These are phyloP conservation scores for Speleostelium caveatum DNA, from an alignment of 78 protist species.

Conservation along the genomic window DNA sequence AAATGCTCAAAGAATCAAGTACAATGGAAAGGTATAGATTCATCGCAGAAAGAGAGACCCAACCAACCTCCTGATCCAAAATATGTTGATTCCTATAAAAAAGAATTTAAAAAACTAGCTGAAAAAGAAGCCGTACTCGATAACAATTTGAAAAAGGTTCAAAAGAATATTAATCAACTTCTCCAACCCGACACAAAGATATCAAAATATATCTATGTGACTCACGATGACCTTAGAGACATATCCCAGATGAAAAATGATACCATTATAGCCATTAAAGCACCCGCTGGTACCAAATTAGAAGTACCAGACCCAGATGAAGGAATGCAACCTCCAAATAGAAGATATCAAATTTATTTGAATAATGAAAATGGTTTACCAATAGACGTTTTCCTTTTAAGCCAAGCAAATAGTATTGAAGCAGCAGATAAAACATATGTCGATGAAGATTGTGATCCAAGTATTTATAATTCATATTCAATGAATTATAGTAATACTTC, in stretches of 20 bases:
- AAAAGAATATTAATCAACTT: conserved; percentile 19
- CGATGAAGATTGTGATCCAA: neutral
- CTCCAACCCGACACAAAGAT: conserved; percentile 10
- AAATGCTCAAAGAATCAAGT: conserved; percentile 95
- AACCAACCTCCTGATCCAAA: conserved; percentile 22
- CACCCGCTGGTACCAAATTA: conserved; percentile 93
- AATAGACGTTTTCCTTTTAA: conserved; percentile 68
- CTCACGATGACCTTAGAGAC: conserved; percentile 87
- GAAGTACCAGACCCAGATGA: conserved; percentile 94
- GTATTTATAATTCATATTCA: neutral
- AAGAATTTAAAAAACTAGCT: conserved; percentile 30
- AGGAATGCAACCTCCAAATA: conserved; percentile 74
- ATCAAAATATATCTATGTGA: conserved; percentile 82
- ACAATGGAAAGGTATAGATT: conserved; percentile 85
- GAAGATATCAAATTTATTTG: conserved; percentile 69
- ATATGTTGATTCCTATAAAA: conserved; percentile 36
- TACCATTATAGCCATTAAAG: conserved; percentile 91
- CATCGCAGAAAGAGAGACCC: neutral
- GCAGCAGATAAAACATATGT: neutral
- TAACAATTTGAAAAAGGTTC: neutral
- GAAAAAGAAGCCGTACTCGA: conserved; percentile 56
- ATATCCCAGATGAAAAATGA: conserved; percentile 74
- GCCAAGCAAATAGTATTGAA: conserved; percentile 10
- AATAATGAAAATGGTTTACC: conserved; percentile 43
- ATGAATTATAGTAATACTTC: too few species aligned